phyloP scores from a whole-genome alignment of 345 rosid genomes.

The Gossypium raimondii region DNA sequence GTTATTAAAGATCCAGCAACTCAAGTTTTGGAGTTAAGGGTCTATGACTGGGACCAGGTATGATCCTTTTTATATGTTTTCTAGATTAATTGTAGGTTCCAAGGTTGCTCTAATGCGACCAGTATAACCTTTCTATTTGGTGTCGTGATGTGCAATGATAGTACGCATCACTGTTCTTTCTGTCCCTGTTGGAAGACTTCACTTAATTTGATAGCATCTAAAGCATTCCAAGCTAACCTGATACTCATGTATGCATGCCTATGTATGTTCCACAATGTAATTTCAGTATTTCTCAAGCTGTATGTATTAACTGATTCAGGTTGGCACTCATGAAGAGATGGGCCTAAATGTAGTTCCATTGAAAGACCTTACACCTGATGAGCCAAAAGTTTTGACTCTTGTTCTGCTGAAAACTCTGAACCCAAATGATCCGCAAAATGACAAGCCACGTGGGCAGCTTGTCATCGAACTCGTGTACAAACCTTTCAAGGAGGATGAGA shows the following conservation, averaged over 20 bases:
- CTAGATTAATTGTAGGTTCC: not conserved
- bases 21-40: slow-evolving; percentile 56
- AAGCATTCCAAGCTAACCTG: not conserved
- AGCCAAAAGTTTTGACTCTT: slow-evolving; percentile 61
- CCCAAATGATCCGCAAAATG: slow-evolving; percentile 56
- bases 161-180: not conserved
- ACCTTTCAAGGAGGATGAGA: slow-evolving; percentile 63
- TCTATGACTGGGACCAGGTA: slow-evolving; percentile 97
- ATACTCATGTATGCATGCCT: not conserved
- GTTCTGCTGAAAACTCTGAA: slow-evolving; percentile 73
- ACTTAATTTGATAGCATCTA: not conserved
- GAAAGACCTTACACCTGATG: slow-evolving; percentile 71
- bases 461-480: slow-evolving; percentile 59
- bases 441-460: slow-evolving; percentile 77
- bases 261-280: not conserved
- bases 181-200: not conserved
- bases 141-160: not conserved
- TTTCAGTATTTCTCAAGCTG: not conserved
- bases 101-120: not conserved
- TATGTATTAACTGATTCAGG: slow-evolving; percentile 31
- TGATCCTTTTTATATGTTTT: not conserved
- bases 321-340: slow-evolving; percentile 88
- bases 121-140: not conserved
- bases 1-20: slow-evolving; percentile 72
- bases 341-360: slow-evolving; percentile 70